Percentiles rank a stretch among this genome's conserved stretches.
Evolutionary conservation across 2,329 filamentous ascomycete species (phyloP).

Genomic region (Ophiocordyceps camponoti-floridani): DNA sequence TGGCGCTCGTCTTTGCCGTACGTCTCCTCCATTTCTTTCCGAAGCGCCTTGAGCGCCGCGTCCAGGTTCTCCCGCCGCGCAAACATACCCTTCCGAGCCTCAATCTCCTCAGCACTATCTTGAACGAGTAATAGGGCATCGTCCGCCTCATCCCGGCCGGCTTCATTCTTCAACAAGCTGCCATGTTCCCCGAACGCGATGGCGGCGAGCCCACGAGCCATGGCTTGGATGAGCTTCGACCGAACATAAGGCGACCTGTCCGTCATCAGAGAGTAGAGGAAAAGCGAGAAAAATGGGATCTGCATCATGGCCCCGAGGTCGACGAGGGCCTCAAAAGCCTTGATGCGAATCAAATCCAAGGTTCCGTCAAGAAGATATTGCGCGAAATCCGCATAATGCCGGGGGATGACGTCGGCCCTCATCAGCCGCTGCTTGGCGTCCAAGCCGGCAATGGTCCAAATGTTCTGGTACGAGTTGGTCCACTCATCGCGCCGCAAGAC

Average conservation of each 20-base stretch:
- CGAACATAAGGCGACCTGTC: slow-evolving; percentile 48
- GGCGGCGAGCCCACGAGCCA: slow-evolving; percentile 40
- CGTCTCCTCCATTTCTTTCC: slow-evolving; percentile 24
- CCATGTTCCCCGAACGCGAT: slow-evolving; percentile 45
- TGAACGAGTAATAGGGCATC: slow-evolving; percentile 23
- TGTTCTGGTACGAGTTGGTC: slow-evolving; percentile 49
- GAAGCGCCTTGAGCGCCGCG: slow-evolving; percentile 28
- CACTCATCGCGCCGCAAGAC: slow-evolving; percentile 52
- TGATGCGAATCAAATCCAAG: slow-evolving; percentile 43
- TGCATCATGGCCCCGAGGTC: slow-evolving; percentile 44
- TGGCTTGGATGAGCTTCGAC: slow-evolving; percentile 37
- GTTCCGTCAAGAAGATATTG: slow-evolving; percentile 50
- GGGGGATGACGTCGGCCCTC: slow-evolving; percentile 43
- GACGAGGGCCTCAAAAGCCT: slow-evolving; percentile 45
- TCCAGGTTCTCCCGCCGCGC: slow-evolving; percentile 45
- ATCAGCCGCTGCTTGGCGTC: slow-evolving; percentile 44
- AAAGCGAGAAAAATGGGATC: slow-evolving; percentile 33
- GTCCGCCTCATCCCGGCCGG: slow-evolving; percentile 17
- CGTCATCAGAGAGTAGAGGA: slow-evolving; percentile 40
- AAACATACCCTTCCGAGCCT: slow-evolving; percentile 43
- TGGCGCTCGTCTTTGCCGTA: slow-evolving; percentile 19
- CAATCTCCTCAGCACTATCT: slow-evolving; percentile 29
- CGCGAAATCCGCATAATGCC: slow-evolving; percentile 35
- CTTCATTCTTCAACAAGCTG: slow-evolving; percentile 22
- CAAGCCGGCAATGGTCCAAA: slow-evolving; percentile 44